Evolutionary conservation across 305 asterid species (phyloP).

Genomic region (Fraxinus ornus): DNA sequence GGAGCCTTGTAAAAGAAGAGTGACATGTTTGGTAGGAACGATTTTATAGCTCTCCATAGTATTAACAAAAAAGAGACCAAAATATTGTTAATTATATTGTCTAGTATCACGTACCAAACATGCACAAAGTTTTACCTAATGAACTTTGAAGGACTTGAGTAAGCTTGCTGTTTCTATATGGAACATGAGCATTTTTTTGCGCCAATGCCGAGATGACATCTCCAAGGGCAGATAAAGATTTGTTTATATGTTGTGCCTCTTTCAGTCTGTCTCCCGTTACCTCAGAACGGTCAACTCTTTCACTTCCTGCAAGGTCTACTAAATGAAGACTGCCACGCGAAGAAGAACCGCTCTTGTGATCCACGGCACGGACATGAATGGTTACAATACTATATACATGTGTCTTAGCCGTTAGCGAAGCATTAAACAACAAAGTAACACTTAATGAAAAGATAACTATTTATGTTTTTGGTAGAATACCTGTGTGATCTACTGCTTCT

Average conservation of each 20-base stretch:
- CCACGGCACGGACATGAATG: slow-evolving; percentile 60
- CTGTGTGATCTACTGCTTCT: slow-evolving; percentile 92
- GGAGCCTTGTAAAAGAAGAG: background rate
- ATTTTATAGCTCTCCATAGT: background rate
- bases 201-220: slow-evolving; percentile 82
- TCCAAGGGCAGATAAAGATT: slow-evolving; percentile 77
- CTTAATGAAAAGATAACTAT: background rate
- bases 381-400: slow-evolving; percentile 52
- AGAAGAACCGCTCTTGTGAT: slow-evolving; percentile 57
- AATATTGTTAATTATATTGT: background rate
- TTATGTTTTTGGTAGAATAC: slow-evolving; percentile 26
- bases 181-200: slow-evolving; percentile 69
- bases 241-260: slow-evolving; percentile 82
- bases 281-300: slow-evolving; percentile 84
- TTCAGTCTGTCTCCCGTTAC: slow-evolving; percentile 79
- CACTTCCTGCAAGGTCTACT: slow-evolving; percentile 92
- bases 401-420: slow-evolving; percentile 8
- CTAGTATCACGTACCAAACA: background rate
- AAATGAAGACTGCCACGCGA: slow-evolving; percentile 72
- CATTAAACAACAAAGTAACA: background rate
- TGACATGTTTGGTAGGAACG: background rate
- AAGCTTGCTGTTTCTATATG: slow-evolving; percentile 83
- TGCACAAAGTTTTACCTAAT: slow-evolving; percentile 45
- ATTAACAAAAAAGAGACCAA: background rate
- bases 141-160: slow-evolving; percentile 89